phyloP scores from a whole-genome alignment of 2,329 filamentous ascomycete genomes.

The Aspergillus piperis region DNA sequence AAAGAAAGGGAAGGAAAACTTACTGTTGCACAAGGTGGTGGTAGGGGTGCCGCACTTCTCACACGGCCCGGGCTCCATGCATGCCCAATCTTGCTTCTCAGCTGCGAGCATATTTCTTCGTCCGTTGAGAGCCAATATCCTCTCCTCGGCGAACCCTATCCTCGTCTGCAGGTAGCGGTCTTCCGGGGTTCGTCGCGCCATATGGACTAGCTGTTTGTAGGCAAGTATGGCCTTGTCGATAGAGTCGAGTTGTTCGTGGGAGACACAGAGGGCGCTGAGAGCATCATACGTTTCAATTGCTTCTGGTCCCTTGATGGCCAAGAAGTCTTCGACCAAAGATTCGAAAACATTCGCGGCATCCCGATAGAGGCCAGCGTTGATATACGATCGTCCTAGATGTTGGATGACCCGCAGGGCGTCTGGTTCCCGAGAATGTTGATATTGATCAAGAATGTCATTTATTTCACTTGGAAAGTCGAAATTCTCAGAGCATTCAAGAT shows the following conservation, averaged over 20 bases:
- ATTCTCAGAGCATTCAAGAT: slow-evolving; percentile 29
- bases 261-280: slow-evolving; percentile 33
- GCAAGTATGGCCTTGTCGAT: slow-evolving; percentile 33
- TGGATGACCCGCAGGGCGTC: slow-evolving; percentile 32
- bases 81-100: slow-evolving; percentile 31
- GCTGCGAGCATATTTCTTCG: slow-evolving; percentile 28
- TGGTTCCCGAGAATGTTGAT: slow-evolving; percentile 25
- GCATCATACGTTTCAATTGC: slow-evolving; percentile 33
- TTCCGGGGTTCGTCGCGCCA: slow-evolving; percentile 26
- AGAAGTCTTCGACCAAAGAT: slow-evolving; percentile 29
- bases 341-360: slow-evolving; percentile 32
- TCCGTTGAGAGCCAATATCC: slow-evolving; percentile 30
- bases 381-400: slow-evolving; percentile 29
- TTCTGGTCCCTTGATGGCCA: slow-evolving; percentile 27
- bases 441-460: slow-evolving; percentile 29
- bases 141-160: slow-evolving; percentile 30
- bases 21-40: slow-evolving; percentile 29
- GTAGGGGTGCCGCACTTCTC: slow-evolving; percentile 25
- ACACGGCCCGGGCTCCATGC: slow-evolving; percentile 26
- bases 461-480: slow-evolving; percentile 34
- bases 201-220: slow-evolving; percentile 31
- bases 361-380: slow-evolving; percentile 32
- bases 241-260: slow-evolving; percentile 30
- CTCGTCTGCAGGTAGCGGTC: slow-evolving; percentile 28
- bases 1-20: slow-evolving; percentile 8